Evolutionary conservation across 257 asterid species (phyloP).

Genomic region (Mentha longifolia): DNA sequence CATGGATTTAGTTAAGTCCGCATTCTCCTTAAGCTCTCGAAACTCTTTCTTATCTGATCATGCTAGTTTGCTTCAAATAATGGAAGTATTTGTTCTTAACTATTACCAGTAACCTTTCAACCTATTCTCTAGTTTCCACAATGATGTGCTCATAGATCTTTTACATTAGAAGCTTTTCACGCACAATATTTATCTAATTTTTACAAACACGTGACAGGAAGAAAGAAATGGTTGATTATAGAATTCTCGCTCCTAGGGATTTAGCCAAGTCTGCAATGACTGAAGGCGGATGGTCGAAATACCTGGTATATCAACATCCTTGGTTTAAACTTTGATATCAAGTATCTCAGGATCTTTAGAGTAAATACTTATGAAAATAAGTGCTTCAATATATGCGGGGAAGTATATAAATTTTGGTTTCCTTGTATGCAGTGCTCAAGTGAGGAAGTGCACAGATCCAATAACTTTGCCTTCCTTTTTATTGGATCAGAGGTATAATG

Average conservation of each 20-base stretch:
- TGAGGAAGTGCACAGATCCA: slow-evolving; percentile 53
- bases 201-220: slow-evolving; percentile 44
- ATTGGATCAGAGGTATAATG: slow-evolving; percentile 77
- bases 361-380: neutral
- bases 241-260: slow-evolving; percentile 72
- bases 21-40: slow-evolving; percentile 5
- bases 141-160: neutral
- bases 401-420: slow-evolving; percentile 14
- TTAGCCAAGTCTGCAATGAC: slow-evolving; percentile 78
- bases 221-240: slow-evolving; percentile 68
- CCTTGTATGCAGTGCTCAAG: slow-evolving; percentile 69
- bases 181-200: neutral
- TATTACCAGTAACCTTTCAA: neutral
- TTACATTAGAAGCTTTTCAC: slow-evolving; percentile 29
- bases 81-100: neutral
- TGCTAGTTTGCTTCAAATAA: slow-evolving; percentile 28
- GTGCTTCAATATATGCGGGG: neutral
- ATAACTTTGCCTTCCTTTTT: slow-evolving; percentile 78
- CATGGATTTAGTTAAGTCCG: neutral
- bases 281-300: slow-evolving; percentile 86
- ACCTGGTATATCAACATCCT: slow-evolving; percentile 58
- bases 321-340: slow-evolving; percentile 15
- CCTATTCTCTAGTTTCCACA: neutral
- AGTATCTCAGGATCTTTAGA: slow-evolving; percentile 19
- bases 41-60: neutral